These are phyloP conservation scores for Botrytis fabae DNA, from an alignment of 2,329 filamentous ascomycete genomes.

Conservation along the genomic window DNA sequence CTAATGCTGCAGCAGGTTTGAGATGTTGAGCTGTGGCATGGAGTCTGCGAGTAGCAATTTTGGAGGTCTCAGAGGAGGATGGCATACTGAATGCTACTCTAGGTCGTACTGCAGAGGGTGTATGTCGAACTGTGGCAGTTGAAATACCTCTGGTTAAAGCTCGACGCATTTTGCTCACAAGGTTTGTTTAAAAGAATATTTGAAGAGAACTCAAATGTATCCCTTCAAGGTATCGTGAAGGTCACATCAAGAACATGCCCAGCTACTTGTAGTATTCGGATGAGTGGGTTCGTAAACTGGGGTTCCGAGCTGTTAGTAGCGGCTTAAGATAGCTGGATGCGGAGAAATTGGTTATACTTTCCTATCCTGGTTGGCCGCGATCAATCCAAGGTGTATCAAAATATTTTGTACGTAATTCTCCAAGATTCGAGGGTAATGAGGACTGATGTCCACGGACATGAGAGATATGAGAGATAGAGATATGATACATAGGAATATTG, in stretches of 20 bases:
- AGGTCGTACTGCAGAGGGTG: conserved; percentile 30
- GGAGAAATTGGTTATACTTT: conserved; percentile 10
- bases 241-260: not conserved
- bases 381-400: not conserved
- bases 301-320: not conserved
- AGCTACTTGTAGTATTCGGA: conserved; percentile 4
- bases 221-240: not conserved
- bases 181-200: not conserved
- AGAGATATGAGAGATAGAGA: not conserved
- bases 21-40: conserved; percentile 59
- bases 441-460: not conserved
- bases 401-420: conserved; percentile 9
- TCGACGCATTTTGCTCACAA: conserved; percentile 37
- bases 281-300: not conserved
- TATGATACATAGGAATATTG: not conserved
- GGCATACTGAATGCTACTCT: conserved; percentile 35
- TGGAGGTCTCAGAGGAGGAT: conserved; percentile 32
- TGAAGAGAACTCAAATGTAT: not conserved
- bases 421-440: not conserved
- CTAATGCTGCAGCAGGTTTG: conserved; percentile 53
- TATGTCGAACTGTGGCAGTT: conserved; percentile 29
- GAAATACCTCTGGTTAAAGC: conserved; percentile 36
- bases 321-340: conserved; percentile 9
- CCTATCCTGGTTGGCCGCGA: not conserved
- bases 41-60: conserved; percentile 52